phyloP scores from a whole-genome alignment of 1,284 basidiomycete genomes.

The Ceratobasidium papillatum region DNA sequence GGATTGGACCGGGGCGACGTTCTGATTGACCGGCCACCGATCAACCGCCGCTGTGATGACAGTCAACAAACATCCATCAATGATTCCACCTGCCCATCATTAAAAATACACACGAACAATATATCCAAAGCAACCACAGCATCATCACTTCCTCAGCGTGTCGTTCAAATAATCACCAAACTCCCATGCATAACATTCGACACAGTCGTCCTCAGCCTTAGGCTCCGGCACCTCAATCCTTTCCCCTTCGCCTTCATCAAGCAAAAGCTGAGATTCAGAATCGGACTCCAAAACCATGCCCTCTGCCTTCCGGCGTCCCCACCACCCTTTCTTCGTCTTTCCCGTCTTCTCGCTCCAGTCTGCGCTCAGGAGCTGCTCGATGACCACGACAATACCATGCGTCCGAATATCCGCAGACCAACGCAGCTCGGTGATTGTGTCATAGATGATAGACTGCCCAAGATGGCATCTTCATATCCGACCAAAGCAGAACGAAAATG shows the following conservation, averaged over 20 bases:
- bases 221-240: constrained; percentile 45
- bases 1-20: neutral
- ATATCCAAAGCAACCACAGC: neutral
- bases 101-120: constrained; percentile 31
- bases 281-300: constrained; percentile 11
- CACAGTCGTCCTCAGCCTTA: constrained; percentile 54
- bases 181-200: constrained; percentile 58
- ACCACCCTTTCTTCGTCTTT: constrained; percentile 9
- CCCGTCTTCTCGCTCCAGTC: constrained; percentile 42
- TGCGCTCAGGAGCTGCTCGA: constrained; percentile 40
- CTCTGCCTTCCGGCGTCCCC: constrained; percentile 43
- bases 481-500: neutral
- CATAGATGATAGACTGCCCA: constrained; percentile 44
- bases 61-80: constrained; percentile 5
- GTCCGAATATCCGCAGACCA: constrained; percentile 43
- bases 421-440: constrained; percentile 43
- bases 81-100: neutral
- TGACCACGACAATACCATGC: constrained; percentile 43
- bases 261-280: constrained; percentile 39
- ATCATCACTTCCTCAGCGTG: constrained; percentile 8
- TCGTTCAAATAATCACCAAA: constrained; percentile 53
- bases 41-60: neutral
- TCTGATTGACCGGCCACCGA: neutral
- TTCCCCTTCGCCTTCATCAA: constrained; percentile 37
- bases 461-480: constrained; percentile 43